Evolutionary conservation across 2,329 filamentous ascomycete genomes (phyloP).

Genomic region (Podosphaera fusca): DNA sequence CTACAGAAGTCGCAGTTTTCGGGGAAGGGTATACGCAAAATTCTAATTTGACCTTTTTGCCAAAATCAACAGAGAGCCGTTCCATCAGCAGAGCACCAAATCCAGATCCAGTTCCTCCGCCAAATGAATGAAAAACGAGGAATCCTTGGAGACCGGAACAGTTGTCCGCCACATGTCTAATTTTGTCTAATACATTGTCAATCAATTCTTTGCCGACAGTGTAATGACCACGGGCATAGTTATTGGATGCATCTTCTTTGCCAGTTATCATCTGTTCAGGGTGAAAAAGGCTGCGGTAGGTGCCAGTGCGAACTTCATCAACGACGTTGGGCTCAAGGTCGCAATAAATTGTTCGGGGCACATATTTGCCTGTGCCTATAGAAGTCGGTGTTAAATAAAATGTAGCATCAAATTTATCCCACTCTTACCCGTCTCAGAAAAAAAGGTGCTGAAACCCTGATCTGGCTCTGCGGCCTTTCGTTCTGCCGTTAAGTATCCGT

Average conservation of each 20-base stretch:
- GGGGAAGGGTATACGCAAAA: slow-evolving; percentile 98
- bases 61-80: slow-evolving; percentile 94
- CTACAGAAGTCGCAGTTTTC: slow-evolving; percentile 88
- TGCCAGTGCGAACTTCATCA: slow-evolving; percentile 93
- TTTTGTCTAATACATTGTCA: slow-evolving; percentile 91
- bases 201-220: slow-evolving; percentile 99
- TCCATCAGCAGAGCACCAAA: slow-evolving; percentile 98
- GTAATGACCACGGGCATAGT: slow-evolving; percentile 99
- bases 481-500: slow-evolving; percentile 96
- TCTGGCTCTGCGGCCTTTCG: slow-evolving; percentile 83
- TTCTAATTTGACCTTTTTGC: slow-evolving; percentile 99
- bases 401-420: slow-evolving; percentile 12
- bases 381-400: slow-evolving; percentile 17
- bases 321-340: slow-evolving; percentile 99
- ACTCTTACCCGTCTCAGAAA: slow-evolving; percentile 86
- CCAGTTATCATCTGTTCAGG: slow-evolving; percentile 99
- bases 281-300: slow-evolving; percentile 94
- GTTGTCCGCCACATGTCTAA: slow-evolving; percentile 92
- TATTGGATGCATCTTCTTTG: slow-evolving; percentile 99
- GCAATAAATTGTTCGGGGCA: slow-evolving; percentile 95
- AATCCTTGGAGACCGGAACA: slow-evolving; percentile 96
- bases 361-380: slow-evolving; percentile 90
- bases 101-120: slow-evolving; percentile 93
- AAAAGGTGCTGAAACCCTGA: slow-evolving; percentile 99
- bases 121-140: slow-evolving; percentile 99